A percentile compares a stretch with the other conserved stretches of the same genome.
Conservation (phyloP, 805 yeast species). For the Schwanniomyces occidentalis region DNA sequence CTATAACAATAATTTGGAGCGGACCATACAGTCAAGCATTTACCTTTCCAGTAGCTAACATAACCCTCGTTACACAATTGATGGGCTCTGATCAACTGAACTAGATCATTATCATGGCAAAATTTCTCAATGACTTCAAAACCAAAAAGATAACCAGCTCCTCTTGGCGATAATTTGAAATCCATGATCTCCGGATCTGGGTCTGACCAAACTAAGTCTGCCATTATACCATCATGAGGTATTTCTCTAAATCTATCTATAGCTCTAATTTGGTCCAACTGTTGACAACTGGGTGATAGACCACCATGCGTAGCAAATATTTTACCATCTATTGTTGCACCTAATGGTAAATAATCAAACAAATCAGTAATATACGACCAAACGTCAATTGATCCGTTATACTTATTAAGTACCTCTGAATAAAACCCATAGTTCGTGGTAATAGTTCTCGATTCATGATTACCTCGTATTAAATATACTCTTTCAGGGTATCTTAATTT, state of each 20-base stretch:
- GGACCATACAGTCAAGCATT: slow-evolving; percentile 95
- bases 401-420: slow-evolving; percentile 89
- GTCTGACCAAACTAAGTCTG: slow-evolving; percentile 97
- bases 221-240: slow-evolving; percentile 99
- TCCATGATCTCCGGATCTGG: slow-evolving; percentile 84
- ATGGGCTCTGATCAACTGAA: slow-evolving; percentile 88
- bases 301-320: slow-evolving; percentile 98
- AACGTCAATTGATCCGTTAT: slow-evolving; percentile 67
- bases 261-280: slow-evolving; percentile 85
- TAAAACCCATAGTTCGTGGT: slow-evolving; percentile 97
- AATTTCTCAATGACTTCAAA: slow-evolving; percentile 86
- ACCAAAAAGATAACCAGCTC: slow-evolving; percentile 98
- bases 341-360: slow-evolving; percentile 85
- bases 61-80: slow-evolving; percentile 96
- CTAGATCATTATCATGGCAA: slow-evolving; percentile 71
- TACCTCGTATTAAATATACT: slow-evolving; percentile 83
- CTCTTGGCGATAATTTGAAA: slow-evolving; percentile 88
- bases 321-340: slow-evolving; percentile 86
- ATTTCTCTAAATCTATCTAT: slow-evolving; percentile 92
- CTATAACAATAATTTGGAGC: slow-evolving; percentile 98
- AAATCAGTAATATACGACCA: slow-evolving; percentile 91
- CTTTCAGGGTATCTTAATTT: slow-evolving; percentile 87
- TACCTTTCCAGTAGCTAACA: slow-evolving; percentile 86
- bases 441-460: slow-evolving; percentile 94
- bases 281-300: slow-evolving; percentile 90